Evolutionary conservation across 371 early-diverging fungal genomes (phyloP).

Genomic region (Mucor velutinosus): DNA sequence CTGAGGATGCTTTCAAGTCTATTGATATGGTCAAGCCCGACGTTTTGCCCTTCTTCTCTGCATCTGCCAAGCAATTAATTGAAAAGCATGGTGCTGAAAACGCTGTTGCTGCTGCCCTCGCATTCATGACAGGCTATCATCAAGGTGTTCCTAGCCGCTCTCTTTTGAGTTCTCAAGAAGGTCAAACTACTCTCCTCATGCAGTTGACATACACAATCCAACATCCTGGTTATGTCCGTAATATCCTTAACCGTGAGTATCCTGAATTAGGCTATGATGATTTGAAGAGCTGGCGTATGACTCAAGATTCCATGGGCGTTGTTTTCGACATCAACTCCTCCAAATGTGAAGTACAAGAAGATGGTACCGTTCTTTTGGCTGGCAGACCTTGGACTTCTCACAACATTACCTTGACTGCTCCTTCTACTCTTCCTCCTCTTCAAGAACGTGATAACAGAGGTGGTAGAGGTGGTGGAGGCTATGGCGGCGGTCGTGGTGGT

Average conservation of each 20-base stretch:
- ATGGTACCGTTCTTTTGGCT: conserved; percentile 42
- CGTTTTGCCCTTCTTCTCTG: conserved; percentile 76
- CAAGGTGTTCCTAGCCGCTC: conserved; percentile 81
- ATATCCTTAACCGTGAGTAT: conserved; percentile 70
- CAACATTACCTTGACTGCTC: conserved; percentile 67
- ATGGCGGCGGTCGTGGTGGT: conserved; percentile 21
- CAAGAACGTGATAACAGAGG: conserved; percentile 58
- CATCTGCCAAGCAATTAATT: conserved; percentile 73
- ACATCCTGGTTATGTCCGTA: conserved; percentile 80
- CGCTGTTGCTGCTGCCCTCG: conserved; percentile 83
- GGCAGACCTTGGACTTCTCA: conserved; percentile 68
- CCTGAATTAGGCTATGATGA: conserved; percentile 72
- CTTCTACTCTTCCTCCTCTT: conserved; percentile 78
- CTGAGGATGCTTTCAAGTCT: conserved; percentile 70
- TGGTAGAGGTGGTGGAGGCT: conserved; percentile 28
- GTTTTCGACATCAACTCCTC: conserved; percentile 77
- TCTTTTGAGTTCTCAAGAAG: conserved; percentile 79
- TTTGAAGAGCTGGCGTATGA: conserved; percentile 78
- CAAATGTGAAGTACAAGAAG: conserved; percentile 62
- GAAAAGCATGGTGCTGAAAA: conserved; percentile 64
- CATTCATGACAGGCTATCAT: conserved; percentile 83
- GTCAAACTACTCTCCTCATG: conserved; percentile 77
- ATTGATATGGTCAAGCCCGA: conserved; percentile 71
- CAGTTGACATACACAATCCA: conserved; percentile 63
- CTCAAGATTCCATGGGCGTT: conserved; percentile 77